Percentiles rank a stretch among this genome's conserved stretches.
Evolutionary conservation across 2,329 filamentous ascomycete species (phyloP).

Genomic region (Aspergillus sp.): DNA sequence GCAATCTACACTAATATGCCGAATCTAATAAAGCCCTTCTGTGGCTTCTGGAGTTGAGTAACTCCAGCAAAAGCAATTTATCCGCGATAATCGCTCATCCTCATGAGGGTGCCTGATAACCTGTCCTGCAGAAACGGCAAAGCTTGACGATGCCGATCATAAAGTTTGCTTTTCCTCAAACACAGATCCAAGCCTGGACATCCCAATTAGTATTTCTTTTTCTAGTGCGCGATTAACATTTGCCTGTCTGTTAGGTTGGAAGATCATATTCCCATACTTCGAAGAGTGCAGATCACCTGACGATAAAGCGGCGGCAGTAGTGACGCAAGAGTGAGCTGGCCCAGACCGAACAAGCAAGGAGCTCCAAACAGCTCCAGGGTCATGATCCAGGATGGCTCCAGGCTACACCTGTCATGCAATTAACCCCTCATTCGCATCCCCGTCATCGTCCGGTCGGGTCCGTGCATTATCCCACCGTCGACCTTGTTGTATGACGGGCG

Average conservation of each 20-base stretch:
- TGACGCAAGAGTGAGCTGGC: slow-evolving; percentile 29
- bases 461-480: slow-evolving; percentile 10
- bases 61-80: neutral
- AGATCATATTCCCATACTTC: neutral
- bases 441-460: slow-evolving; percentile 5
- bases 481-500: neutral
- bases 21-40: neutral
- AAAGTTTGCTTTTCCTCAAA: neutral
- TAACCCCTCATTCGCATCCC: slow-evolving; percentile 1
- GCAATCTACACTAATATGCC: neutral
- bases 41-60: neutral
- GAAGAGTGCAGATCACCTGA: slow-evolving; percentile 23
- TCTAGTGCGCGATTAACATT: neutral
- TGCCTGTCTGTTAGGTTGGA: neutral
- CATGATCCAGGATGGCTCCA: neutral
- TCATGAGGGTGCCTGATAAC: neutral
- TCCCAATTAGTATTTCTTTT: neutral
- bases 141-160: slow-evolving; percentile 3
- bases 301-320: slow-evolving; percentile 25
- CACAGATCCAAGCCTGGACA: neutral
- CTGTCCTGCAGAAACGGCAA: slow-evolving; percentile 2
- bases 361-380: slow-evolving; percentile 7
- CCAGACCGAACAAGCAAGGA: slow-evolving; percentile 8
- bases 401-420: slow-evolving; percentile 10
- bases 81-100: neutral